Evolutionary conservation across 176 grass and related monocot genomes (phyloP), one percentile per base, ranked within the genome.

Genomic region (Ensete ventricosum): DNA sequence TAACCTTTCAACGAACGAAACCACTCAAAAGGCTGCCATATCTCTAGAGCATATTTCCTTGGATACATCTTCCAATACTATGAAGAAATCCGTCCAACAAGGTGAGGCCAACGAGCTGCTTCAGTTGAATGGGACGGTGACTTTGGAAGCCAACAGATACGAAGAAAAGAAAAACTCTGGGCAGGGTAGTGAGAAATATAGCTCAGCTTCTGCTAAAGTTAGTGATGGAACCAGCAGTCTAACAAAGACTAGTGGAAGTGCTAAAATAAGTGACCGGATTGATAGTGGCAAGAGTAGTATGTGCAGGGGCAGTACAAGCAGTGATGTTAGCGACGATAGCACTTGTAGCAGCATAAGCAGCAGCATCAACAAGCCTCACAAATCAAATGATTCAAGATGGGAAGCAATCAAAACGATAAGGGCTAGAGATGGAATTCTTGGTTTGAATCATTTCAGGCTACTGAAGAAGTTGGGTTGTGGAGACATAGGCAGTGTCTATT

Each of bases 191-290:
- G 22, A 9, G 17, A 64, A 64, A 24, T 9, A 64, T 64, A 64
- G 62, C 62, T 64, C 62, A 25, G 19, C 22, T 64, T 64, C 62
- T 64, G 62, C 62, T 23, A 64, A 64, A 64, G 62, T 64, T 64
- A 64, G 62, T 64, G 62, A 64, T 25, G 62, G 62, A 5, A 64
- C 17, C 22, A 64, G 62, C 62, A 64, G 62, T 21, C 62, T 64
- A 7, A 64, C 22, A 11, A 64, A 64, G 62, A 64, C 62, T 64
- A 64, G 62, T 26, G 62, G 22, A 19, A 64, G 62, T 64, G 62
- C 62, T 9, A 64, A 64, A 24, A 25, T 64, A 21, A 64, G 62
- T 24, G 54, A 55, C 54, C 54, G 54, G 14, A 64, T 64, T 8
- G 22, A 64, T 20, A 64, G 20, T 9, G 22, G 62, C 22, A 64